These are phyloP conservation scores for Sisymbrium altissimum DNA, from an alignment of 345 rosid genomes.

Conservation along the genomic window DNA sequence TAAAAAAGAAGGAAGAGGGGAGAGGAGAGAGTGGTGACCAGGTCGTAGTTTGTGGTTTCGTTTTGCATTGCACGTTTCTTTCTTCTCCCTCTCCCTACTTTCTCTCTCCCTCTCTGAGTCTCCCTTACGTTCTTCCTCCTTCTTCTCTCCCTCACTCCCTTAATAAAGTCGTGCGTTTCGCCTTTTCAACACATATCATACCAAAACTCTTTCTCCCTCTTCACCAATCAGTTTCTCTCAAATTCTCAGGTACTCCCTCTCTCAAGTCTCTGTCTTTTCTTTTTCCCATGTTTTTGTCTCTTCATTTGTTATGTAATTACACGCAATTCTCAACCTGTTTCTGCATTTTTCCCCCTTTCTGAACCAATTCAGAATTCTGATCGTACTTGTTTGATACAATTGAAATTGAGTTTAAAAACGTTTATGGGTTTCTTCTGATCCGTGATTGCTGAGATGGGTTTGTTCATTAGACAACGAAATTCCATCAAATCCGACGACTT, in stretches of 20 bases:
- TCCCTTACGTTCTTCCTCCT: slow-evolving; percentile 15
- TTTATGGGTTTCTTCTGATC: slow-evolving; percentile 19
- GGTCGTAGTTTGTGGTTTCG: slow-evolving; percentile 26
- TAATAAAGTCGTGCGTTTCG: slow-evolving; percentile 2
- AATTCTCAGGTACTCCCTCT: slow-evolving; percentile 26
- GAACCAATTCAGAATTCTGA: not conserved
- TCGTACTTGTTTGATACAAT: not conserved
- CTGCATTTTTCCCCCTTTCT: not conserved
- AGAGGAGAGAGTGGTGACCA: slow-evolving; percentile 20
- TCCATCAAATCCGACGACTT: slow-evolving; percentile 26
- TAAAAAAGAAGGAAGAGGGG: not conserved
- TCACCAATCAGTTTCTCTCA: not conserved
- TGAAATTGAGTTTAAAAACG: not conserved
- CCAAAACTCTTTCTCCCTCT: slow-evolving; percentile 3
- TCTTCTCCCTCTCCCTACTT: slow-evolving; percentile 24
- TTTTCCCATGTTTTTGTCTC: not conserved
- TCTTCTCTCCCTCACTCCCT: not conserved
- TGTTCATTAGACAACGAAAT: not conserved
- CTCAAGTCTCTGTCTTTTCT: not conserved
- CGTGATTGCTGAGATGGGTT: slow-evolving; percentile 10
- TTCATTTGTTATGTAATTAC: not conserved
- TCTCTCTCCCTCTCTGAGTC: slow-evolving; percentile 16
- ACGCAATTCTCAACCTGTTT: not conserved
- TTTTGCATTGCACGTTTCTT: slow-evolving; percentile 38
- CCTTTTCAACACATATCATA: slow-evolving; percentile 17